These are phyloP conservation scores for Metschnikowia drakensbergensis DNA, from an alignment of 805 yeast species.

Conservation along the genomic window DNA sequence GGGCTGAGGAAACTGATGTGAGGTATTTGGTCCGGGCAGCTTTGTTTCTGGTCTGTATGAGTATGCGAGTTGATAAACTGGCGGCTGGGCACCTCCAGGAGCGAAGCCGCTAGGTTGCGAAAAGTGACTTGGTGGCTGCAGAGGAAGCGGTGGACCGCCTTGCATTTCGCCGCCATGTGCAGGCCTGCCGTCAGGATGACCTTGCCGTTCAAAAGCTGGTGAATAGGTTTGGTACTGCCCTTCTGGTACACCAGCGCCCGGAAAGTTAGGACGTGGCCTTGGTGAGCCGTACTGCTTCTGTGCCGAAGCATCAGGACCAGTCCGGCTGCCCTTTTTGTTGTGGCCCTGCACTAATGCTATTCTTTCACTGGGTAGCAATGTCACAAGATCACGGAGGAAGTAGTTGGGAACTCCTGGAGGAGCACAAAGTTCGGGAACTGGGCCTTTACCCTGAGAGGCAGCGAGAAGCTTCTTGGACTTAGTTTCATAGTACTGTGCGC, in stretches of 20 bases:
- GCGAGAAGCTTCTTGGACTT: constrained; percentile 41
- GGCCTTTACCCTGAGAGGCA: constrained; percentile 41
- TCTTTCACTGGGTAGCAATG: constrained; percentile 39
- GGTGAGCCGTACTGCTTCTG: constrained; percentile 6
- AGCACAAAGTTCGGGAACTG: constrained; percentile 42
- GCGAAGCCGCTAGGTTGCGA: constrained; percentile 2
- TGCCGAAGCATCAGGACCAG: constrained; percentile 7
- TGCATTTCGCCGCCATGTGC: constrained; percentile 1
- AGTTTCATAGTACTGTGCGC: constrained; percentile 41
- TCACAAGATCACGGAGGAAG: constrained; percentile 41
- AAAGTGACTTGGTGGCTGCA: constrained; percentile 9
- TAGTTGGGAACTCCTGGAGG: constrained; percentile 47
- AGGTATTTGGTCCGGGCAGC: constrained; percentile 17
- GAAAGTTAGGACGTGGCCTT: constrained; percentile 11
- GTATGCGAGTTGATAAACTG: constrained; percentile 7
- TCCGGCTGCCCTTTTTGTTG: constrained; percentile 9
- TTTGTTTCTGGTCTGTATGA: constrained; percentile 16
- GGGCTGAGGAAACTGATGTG: constrained; percentile 26
- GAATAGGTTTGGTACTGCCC: constrained; percentile 5
- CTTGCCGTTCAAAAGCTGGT: constrained; percentile 1
- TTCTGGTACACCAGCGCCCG: constrained; percentile 2
- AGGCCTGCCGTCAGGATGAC: constrained; percentile 3
- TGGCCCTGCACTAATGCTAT: constrained; percentile 34
- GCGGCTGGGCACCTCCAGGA: constrained; percentile 8
- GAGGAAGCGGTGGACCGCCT: constrained; percentile 7